Evolutionary conservation across 306 rosid genomes (phyloP), one percentile per base, ranked within the genome.

Genomic region (Cicer cuneatum): DNA sequence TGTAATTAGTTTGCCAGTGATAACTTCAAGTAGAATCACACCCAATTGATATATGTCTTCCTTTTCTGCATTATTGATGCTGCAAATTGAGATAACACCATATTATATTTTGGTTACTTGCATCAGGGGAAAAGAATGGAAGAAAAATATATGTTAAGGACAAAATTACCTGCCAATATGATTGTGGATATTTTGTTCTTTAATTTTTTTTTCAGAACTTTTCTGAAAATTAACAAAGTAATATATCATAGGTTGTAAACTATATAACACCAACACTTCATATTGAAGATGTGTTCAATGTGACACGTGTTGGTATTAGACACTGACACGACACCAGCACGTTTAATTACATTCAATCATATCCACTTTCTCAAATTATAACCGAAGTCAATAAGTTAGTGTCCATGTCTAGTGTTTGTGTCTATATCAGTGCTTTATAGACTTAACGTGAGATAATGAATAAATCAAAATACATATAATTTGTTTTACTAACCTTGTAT

Each of bases 31-130:
- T 59, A 90, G 87, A 75, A 90, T 90, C 14, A 91, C 86, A 37
- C 98, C 98, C 52, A 87, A 68, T 74, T 89, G 92, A 73, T 83
- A 88, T 47, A 94, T 91, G 40, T 94, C 98, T 84, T 94, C 96
- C 84, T 91, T 94, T 76, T 91, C 97, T 15, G 85, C 87, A 40
- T 39, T 42, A 24, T 75, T 84, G 2, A 7, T 74, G 59, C 89
- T 89, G 85, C 72, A 52, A 39, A 18, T 71, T 4, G 29, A 1
- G 13, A 16, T 71, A 43, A 11, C 33, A 53, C 35, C 62, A 40
- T 48, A 10, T 54, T 16, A 71, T n/a, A 49, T 40, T 10, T 63
- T 53, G 24, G 51, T 54, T 29, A 39, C 33, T 29, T 29, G 3
- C 29, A 53, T 39, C 40, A 60, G 39, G 70, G 40, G 47, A 41